Percentiles rank a stretch among this genome's conserved stretches.
These are phyloP conservation scores for Trichosporon ovoides DNA, from an alignment of 1,284 basidiomycete genomes.

Conservation along the genomic window DNA sequence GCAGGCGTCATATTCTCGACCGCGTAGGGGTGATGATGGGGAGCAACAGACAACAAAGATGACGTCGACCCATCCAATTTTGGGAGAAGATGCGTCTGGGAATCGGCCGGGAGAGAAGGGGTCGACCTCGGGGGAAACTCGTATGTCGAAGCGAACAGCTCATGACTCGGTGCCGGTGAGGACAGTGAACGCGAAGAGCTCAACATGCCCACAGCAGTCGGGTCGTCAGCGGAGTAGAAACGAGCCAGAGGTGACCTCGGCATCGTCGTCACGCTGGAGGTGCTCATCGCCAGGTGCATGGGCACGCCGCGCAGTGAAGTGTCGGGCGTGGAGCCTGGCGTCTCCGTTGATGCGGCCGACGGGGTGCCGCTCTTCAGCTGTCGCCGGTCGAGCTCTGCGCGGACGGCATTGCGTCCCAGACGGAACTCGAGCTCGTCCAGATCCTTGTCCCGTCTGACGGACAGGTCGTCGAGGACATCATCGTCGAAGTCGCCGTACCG, in stretches of 20 bases:
- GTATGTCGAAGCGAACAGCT: slow-evolving; percentile 31
- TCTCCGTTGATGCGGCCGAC: slow-evolving; percentile 8
- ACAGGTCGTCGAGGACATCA: slow-evolving; percentile 12
- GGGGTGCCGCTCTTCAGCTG: background rate
- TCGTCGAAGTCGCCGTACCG: background rate
- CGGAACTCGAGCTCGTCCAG: slow-evolving; percentile 42
- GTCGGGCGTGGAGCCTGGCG: background rate
- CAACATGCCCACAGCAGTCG: background rate
- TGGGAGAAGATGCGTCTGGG: background rate
- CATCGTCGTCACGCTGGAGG: slow-evolving; percentile 1
- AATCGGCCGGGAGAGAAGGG: background rate
- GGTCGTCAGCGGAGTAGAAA: slow-evolving; percentile 16
- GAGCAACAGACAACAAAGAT: slow-evolving; percentile 23
- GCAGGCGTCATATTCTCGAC: background rate
- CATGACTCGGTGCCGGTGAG: slow-evolving; percentile 1
- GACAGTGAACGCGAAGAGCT: slow-evolving; percentile 7
- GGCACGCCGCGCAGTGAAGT: slow-evolving; percentile 3
- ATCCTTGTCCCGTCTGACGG: slow-evolving; percentile 32
- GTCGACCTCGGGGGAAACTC: slow-evolving; percentile 28
- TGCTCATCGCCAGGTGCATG: background rate
- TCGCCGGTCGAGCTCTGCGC: slow-evolving; percentile 32
- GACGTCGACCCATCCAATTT: slow-evolving; percentile 1
- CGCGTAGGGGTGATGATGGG: slow-evolving; percentile 17
- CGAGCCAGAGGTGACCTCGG: slow-evolving; percentile 22
- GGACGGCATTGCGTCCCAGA: slow-evolving; percentile 33